Evolutionary conservation across 441 rosid species (phyloP).

Genomic region (Pelargonium cotyledonis): DNA sequence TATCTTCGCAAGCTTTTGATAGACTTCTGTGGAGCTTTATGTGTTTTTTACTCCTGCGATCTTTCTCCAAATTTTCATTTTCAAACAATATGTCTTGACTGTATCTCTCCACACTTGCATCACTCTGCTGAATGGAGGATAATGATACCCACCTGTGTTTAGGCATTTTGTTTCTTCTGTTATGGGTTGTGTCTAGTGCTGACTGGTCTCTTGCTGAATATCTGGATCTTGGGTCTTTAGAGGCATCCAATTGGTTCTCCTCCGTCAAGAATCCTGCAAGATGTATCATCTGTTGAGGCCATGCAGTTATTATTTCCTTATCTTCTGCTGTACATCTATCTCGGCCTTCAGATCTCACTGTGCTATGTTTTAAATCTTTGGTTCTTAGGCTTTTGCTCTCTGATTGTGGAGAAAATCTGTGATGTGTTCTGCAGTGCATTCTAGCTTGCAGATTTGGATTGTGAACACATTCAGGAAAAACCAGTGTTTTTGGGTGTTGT

Average conservation of each 20-base stretch:
- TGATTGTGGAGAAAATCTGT: conserved; percentile 1
- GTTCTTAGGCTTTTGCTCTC: conserved; percentile 6
- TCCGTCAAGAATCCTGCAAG: conserved; percentile 10
- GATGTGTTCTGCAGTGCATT: neutral
- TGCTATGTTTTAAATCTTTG: conserved; percentile 9
- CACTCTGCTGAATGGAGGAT: conserved; percentile 26
- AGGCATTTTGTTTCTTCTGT: conserved; percentile 12
- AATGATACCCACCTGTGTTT: conserved; percentile 23
- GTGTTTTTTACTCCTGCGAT: conserved; percentile 18
- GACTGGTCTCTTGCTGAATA: neutral
- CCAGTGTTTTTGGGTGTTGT: conserved; percentile 6
- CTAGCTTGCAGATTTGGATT: neutral
- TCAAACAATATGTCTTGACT: conserved; percentile 31
- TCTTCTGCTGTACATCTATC: conserved; percentile 11
- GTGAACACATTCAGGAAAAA: conserved; percentile 12
- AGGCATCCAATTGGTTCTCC: conserved; percentile 12
- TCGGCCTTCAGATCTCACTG: conserved; percentile 3
- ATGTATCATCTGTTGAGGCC: conserved; percentile 11
- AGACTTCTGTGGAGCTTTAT: conserved; percentile 11
- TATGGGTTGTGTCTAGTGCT: conserved; percentile 5
- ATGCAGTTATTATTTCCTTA: conserved; percentile 9
- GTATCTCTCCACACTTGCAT: conserved; percentile 24
- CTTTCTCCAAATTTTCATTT: conserved; percentile 17
- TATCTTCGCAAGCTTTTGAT: conserved; percentile 14
- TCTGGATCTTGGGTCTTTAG: conserved; percentile 6